Evolutionary conservation across 2,329 filamentous ascomycete species (phyloP), one percentile per base, ranked within the genome.

Genomic region (Lizonia empirigonia): DNA sequence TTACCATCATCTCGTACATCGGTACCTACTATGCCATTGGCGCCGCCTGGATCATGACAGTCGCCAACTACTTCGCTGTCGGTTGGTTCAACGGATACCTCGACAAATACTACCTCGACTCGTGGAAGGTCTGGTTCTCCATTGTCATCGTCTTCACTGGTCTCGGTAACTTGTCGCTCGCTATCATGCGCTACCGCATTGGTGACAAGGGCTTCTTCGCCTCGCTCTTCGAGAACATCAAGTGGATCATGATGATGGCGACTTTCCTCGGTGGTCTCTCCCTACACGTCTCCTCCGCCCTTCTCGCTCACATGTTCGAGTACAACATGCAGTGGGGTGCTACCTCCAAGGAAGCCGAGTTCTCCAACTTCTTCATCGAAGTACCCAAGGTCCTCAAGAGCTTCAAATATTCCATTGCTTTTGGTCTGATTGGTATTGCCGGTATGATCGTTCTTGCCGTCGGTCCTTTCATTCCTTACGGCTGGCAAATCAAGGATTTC

Each of bases 291-390:
- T 89, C 85, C 27, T 87, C 91, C 71, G 90, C 90, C 4, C 78
- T 94, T 34, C 76, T 93, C 37, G 81, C 86, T 3, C 90, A 93
- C 76, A 90, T 92, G 85, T 90, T 93, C 69, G 86, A 90, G 75
- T 85, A 92, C 67, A 82, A 93, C 74, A 92, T 92, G 87, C 85
- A 82, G 2, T 93, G 89, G 89, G 89, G 89, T 44, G 85, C 89
- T 1, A 94, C 90, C 0, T 82, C 85, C 40, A 94, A 94, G 76
- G 90, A 94, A 76, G 85, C 84, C 42, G 87, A 91, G 67, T 87
- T 88, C 69, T 88, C 87, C 38, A 90, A 91, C 75, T 93, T 93
- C 75, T 92, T 91, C 76, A 89, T 90, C 55, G 89, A 92, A 70
- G 83, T 91, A 16, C 88, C 89, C 35, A 90, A 88, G 71, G 87